Evolutionary conservation across 2,329 filamentous ascomycete genomes (phyloP).

Genomic region (Aspergillus persii): DNA sequence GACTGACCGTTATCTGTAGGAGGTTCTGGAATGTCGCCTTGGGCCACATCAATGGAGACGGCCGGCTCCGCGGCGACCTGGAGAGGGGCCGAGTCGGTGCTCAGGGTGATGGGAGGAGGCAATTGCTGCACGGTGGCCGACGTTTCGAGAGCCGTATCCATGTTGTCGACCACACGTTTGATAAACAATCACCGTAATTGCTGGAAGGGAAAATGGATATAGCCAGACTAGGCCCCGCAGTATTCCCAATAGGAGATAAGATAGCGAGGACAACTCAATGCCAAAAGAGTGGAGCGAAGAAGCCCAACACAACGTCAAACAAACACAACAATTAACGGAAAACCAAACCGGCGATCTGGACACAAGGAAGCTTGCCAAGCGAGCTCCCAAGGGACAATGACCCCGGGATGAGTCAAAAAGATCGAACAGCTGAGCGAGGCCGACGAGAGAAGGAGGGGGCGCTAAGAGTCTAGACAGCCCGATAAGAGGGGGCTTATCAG

Average conservation of each 20-base stretch:
- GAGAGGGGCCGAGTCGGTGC: conserved; percentile 2
- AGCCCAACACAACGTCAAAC: not conserved
- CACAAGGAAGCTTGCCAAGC: not conserved
- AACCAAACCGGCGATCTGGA: not conserved
- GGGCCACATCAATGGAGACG: conserved; percentile 3
- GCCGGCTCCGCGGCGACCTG: conserved; percentile 6
- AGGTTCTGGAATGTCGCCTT: conserved; percentile 11
- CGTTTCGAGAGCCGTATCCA: conserved; percentile 18
- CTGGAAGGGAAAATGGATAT: not conserved
- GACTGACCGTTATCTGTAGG: conserved; percentile 2
- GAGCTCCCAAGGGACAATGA: not conserved
- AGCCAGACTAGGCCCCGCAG: not conserved
- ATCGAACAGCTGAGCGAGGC: not conserved
- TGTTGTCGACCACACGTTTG: not conserved
- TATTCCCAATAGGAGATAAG: not conserved
- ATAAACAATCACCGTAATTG: not conserved
- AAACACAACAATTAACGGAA: not conserved
- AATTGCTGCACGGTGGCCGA: conserved; percentile 14
- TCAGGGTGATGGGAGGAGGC: conserved; percentile 15
- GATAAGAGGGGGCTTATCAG: conserved; percentile 18
- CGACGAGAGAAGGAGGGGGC: not conserved
- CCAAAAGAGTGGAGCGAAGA: not conserved
- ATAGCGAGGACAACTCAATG: not conserved
- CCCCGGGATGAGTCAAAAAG: not conserved
- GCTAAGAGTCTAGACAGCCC: conserved; percentile 11